Evolutionary conservation across 441 rosid species (phyloP).

Genomic region (Corymbia citriodora): DNA sequence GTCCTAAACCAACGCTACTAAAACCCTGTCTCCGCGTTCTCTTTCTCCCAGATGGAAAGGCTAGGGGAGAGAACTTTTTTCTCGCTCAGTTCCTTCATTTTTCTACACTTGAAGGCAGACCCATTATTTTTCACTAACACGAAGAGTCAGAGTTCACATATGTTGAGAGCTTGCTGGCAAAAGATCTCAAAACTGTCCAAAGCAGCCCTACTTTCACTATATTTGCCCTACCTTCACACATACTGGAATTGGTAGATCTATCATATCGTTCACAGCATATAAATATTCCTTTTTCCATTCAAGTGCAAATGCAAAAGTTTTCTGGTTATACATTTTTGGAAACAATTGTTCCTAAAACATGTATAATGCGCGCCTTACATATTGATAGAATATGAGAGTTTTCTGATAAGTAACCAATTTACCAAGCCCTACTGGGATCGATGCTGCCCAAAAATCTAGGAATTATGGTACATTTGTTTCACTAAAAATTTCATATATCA

Average conservation of each 20-base stretch:
- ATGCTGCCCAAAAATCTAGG: neutral
- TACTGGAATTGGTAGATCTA: neutral
- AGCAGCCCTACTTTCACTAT: neutral
- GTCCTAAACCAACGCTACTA: no score
- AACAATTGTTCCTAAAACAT: no score
- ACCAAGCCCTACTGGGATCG: neutral
- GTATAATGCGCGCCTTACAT: neutral
- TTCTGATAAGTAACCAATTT: no score
- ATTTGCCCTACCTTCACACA: neutral
- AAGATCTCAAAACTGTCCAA: neutral
- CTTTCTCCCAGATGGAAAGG: no score
- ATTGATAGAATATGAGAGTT: neutral
- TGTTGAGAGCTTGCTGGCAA: no score
- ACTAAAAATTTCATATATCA: no score
- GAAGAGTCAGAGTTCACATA: no score
- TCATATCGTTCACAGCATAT: neutral
- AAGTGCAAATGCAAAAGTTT: neutral
- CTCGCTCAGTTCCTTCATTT: neutral
- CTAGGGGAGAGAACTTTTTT: no score
- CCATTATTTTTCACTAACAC: no score
- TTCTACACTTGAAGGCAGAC: neutral
- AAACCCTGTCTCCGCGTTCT: no score
- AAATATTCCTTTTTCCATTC: neutral
- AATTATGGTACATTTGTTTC: no score
- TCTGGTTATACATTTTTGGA: neutral